phyloP scores from a whole-genome alignment of 176 grass and related monocot genomes.

The Guadua angustifolia region DNA sequence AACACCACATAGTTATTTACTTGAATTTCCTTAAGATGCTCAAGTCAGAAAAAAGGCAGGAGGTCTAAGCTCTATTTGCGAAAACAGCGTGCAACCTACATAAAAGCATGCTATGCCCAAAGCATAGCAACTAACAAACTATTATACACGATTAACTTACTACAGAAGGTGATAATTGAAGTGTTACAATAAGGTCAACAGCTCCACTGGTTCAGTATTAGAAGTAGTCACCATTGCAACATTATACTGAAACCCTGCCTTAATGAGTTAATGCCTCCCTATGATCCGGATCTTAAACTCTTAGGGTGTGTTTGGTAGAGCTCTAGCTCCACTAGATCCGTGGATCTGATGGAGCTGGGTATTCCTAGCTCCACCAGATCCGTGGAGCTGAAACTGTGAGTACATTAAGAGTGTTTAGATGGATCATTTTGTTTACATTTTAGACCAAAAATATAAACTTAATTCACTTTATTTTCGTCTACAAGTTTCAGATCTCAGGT shows the following conservation, averaged over 20 bases:
- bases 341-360: too few species aligned
- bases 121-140: neutral
- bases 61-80: neutral
- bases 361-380: too few species aligned
- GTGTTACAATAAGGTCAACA: neutral
- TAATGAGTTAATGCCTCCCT: neutral
- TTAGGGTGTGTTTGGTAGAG: too few species aligned
- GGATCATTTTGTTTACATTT: too few species aligned
- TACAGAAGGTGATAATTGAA: neutral
- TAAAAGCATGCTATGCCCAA: neutral
- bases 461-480: too few species aligned
- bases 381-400: too few species aligned
- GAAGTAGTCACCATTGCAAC: neutral
- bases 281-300: neutral
- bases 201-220: neutral
- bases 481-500: too few species aligned
- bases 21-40: conserved; percentile 15
- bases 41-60: neutral
- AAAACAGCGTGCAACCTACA: neutral
- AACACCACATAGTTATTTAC: neutral
- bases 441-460: too few species aligned
- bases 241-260: neutral
- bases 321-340: too few species aligned
- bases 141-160: neutral
- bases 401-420: too few species aligned